Evolutionary conservation across 805 yeast genomes (phyloP).

Genomic region (Metschnikowia kofuensis): DNA sequence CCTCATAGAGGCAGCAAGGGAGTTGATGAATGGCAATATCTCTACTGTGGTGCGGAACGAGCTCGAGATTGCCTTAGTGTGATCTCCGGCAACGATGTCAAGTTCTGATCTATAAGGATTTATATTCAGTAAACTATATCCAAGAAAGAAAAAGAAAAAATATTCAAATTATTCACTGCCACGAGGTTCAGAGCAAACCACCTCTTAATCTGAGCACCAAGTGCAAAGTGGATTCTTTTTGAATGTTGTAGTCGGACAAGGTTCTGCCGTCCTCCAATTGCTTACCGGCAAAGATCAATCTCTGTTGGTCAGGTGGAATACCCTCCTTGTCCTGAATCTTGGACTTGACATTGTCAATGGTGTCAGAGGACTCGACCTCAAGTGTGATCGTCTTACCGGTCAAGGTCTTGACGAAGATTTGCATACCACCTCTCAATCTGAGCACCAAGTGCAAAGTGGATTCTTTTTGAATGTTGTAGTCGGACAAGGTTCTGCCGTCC

Average conservation of each 20-base stretch:
- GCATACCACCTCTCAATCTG: slow-evolving; percentile 94
- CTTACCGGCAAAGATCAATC: slow-evolving; percentile 47
- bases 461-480: slow-evolving; percentile 98
- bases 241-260: slow-evolving; percentile 41
- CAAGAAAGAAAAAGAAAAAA: not conserved
- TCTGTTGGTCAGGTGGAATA: slow-evolving; percentile 45
- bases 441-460: slow-evolving; percentile 93
- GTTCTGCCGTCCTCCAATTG: slow-evolving; percentile 43
- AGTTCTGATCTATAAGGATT: not conserved
- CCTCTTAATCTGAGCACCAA: slow-evolving; percentile 31
- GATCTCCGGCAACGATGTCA: not conserved
- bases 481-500: slow-evolving; percentile 93
- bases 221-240: slow-evolving; percentile 40
- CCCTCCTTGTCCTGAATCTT: slow-evolving; percentile 45
- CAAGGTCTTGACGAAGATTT: slow-evolving; percentile 47
- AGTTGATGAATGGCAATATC: slow-evolving; percentile 17
- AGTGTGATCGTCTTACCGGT: slow-evolving; percentile 74
- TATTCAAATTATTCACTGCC: slow-evolving; percentile 14
- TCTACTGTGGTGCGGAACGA: slow-evolving; percentile 21
- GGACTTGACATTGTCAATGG: slow-evolving; percentile 82
- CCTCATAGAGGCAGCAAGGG: slow-evolving; percentile 15
- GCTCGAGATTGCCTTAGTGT: slow-evolving; percentile 9
- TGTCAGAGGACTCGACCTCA: slow-evolving; percentile 97
- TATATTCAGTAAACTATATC: not conserved
- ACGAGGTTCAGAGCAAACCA: slow-evolving; percentile 48